phyloP scores from a whole-genome alignment of 495 filamentous ascomycete species.

The Trichoderma orchidacearum region DNA sequence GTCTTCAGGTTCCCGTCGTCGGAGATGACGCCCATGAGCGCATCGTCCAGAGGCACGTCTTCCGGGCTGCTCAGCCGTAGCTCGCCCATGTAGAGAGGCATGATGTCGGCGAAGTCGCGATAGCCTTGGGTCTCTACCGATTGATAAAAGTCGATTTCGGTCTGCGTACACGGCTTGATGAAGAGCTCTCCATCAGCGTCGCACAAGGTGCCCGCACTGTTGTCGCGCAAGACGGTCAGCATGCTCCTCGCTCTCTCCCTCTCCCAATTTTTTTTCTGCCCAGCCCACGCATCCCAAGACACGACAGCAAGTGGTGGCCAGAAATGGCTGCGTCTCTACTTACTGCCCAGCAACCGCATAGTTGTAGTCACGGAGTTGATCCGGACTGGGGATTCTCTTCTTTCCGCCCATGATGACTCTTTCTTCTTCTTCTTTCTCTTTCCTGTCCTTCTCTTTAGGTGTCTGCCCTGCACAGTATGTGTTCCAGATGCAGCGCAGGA shows the following conservation, averaged over 20 bases:
- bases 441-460: not conserved
- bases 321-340: too few relatives aligned
- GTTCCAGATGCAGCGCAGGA: not conserved
- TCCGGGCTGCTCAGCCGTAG: conserved; percentile 39
- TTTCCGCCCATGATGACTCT: not conserved
- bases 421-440: not conserved
- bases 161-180: conserved; percentile 83
- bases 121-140: conserved; percentile 42
- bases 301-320: too few relatives aligned
- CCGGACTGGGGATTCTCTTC: conserved; percentile 23
- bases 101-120: conserved; percentile 57
- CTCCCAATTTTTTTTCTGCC: not conserved
- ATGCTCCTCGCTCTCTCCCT: not conserved
- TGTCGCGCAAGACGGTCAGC: not conserved
- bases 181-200: conserved; percentile 74
- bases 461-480: too few relatives aligned
- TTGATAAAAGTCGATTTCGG: conserved; percentile 90
- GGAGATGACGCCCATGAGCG: conserved; percentile 30
- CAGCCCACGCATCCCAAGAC: not conserved
- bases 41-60: conserved; percentile 35
- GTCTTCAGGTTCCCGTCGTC: conserved; percentile 26
- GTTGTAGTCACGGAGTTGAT: conserved; percentile 56
- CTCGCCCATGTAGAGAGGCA: conserved; percentile 77
- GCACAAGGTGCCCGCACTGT: conserved; percentile 81
- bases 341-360: conserved; percentile 91